Evolutionary conservation across 2,329 filamentous ascomycete species (phyloP), one percentile per base, ranked within the genome.

Genomic region (Helminthosporium solani): DNA sequence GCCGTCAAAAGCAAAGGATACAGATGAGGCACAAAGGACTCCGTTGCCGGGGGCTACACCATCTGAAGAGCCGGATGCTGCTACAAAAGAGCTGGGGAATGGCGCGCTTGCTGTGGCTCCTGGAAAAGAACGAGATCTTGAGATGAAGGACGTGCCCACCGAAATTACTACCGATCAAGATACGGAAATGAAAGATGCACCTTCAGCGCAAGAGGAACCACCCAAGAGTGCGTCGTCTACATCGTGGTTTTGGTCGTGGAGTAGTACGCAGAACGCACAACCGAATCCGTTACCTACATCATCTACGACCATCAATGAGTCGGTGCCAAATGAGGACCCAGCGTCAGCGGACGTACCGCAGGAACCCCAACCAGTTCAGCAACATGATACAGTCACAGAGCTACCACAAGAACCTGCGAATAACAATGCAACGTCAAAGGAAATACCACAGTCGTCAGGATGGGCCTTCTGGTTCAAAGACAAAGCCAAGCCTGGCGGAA

Each of bases 381-480:
- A 54, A 15, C n/a, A 33, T 3, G 23, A 45, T 3, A 21, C 21
- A 11, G 28, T 43, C 3, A 52, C 53, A 7, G 42, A 50, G n/a
- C 49, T 44, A 8, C 43, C 54, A 16, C 34, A 39, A 8, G 49
- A 59, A 18, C 38, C 37, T 18, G 16, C 36, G 18, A 39, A 43
- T 16, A 33, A 47, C 12, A 52, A 44, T 31, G 53, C 41, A 38
- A 27, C 39, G 7, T 2, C 56, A 2, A 68, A 72, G 1, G 69
- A 73, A 5, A 73, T 79, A 52, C 60, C 68, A 60, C 78, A 55
- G 57, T 72, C 52, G 66, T 86, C 87, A 0, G 87, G 85, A 0
- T 92, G 88, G 88, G 87, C 85, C 0, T 91, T 92, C 55, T 92
- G 87, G 87, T 89, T 85, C 12, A 81, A 78, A 36, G 83, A 85